Base-by-base conservation (phyloP, 1,139 yeast species). In the Candida tetrigidarum region DNA sequence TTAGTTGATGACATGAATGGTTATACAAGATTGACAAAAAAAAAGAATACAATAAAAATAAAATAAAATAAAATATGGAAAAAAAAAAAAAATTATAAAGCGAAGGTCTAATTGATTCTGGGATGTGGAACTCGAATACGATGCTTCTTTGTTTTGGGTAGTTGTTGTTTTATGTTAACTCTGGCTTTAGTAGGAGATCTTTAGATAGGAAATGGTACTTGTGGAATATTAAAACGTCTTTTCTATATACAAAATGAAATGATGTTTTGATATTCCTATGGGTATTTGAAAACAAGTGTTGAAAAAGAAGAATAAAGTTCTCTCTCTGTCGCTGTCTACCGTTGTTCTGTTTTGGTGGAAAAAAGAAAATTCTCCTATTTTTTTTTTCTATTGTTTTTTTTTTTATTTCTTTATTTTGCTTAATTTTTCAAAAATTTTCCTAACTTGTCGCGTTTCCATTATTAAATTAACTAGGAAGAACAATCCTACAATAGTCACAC, bases 61-160 rank as follows among this genome's bases (percentile, higher is more conserved):
- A 27, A 12, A 11, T 14, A 32, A 32, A 32, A 23, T 23, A 23
- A 32, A 18, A n/a, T n/a, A n/a, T n/a, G n/a, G n/a, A n/a, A n/a
- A 11, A 27, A 27, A 27, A 27, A 27, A 11, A 6, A 12, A 27
- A 27, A 27, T 11, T 7, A 11, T 14, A 32, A 32, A 32, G 35
- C 35, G 35, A 32, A 18, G 16, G 35, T 32, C 35, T 32, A 32
- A 32, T 2, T 28, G 32, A 28, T n/a, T 28, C 11, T n/a, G 16
- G 5, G 32, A 9, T n/a, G n/a, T n/a, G n/a, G n/a, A n/a, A n/a
- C n/a, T n/a, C n/a, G n/a, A n/a, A n/a, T n/a, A n/a, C n/a, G n/a
- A n/a, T n/a, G n/a, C n/a, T n/a, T n/a, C n/a, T n/a, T n/a, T n/a
- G n/a, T n/a, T n/a, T n/a, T n/a, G n/a, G n/a, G n/a, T n/a, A n/a